A percentile compares a stretch with the other conserved stretches of the same genome.
phyloP scores from a whole-genome alignment of 1,284 basidiomycete species.

The Ceratobasidium sp. region DNA sequence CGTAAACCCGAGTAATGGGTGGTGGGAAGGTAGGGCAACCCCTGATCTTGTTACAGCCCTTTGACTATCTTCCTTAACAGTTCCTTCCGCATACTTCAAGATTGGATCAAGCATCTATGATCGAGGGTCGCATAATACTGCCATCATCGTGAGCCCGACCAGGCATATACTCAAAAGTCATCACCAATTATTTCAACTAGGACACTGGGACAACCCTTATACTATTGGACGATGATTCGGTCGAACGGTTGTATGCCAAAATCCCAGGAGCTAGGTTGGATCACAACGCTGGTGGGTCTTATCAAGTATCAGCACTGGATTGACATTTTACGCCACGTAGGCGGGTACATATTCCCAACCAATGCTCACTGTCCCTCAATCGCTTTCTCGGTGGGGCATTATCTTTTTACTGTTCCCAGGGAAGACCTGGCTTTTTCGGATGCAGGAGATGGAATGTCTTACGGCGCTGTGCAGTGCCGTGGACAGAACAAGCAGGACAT shows the following conservation, averaged over 20 bases:
- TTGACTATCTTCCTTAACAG: not conserved
- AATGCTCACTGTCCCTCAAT: conserved; percentile 25
- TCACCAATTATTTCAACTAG: not conserved
- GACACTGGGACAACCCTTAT: conserved; percentile 40
- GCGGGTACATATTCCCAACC: conserved; percentile 37
- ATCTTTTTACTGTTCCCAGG: conserved; percentile 32
- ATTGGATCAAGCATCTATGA: conserved; percentile 27
- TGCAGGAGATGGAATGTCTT: conserved; percentile 36
- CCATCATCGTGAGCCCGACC: conserved; percentile 10
- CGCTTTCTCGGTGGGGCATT: conserved; percentile 31
- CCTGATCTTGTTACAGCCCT: conserved; percentile 24
- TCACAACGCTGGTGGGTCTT: conserved; percentile 7
- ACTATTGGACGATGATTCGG: conserved; percentile 37
- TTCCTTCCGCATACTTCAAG: conserved; percentile 25
- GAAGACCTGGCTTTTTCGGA: conserved; percentile 37
- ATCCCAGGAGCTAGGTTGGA: conserved; percentile 40
- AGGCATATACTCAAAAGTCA: not conserved
- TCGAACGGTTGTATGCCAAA: conserved; percentile 25
- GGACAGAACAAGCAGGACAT: conserved; percentile 40
- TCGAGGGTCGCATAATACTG: conserved; percentile 29
- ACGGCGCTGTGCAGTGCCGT: conserved; percentile 38
- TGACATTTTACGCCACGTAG: not conserved
- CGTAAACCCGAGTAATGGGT: conserved; percentile 12
- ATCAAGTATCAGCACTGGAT: not conserved
- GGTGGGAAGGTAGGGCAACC: conserved; percentile 30